Evolutionary conservation across 805 yeast species (phyloP).

Genomic region (Yamadazyma tumulicola): DNA sequence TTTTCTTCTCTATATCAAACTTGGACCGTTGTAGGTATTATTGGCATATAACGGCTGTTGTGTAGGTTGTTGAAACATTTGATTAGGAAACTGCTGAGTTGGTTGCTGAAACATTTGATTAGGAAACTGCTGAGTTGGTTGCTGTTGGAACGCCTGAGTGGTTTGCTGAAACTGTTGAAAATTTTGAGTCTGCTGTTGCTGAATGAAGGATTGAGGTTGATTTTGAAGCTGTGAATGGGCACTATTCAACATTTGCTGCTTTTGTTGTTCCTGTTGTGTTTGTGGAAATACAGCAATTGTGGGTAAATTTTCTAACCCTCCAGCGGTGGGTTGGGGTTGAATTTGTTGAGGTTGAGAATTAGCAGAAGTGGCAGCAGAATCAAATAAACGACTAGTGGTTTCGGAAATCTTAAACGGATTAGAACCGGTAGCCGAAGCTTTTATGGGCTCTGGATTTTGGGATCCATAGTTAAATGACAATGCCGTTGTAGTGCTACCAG

Average conservation of each 20-base stretch:
- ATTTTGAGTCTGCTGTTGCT: conserved; percentile 17
- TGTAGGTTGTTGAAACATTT: conserved; percentile 1
- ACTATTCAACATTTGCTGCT: conserved; percentile 30
- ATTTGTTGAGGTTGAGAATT: conserved; percentile 20
- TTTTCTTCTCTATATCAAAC: conserved; percentile 12
- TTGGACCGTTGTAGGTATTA: conserved; percentile 13
- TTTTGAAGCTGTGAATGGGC: conserved; percentile 35
- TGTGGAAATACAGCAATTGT: conserved; percentile 70
- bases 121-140: conserved; percentile 15
- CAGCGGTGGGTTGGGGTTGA: conserved; percentile 61
- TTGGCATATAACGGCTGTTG: conserved; percentile 6
- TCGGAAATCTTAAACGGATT: conserved; percentile 57
- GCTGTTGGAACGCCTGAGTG: conserved; percentile 13
- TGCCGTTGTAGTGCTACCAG: conserved; percentile 29
- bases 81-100: conserved; percentile 1
- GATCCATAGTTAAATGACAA: conserved; percentile 18
- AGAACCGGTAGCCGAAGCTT: conserved; percentile 45
- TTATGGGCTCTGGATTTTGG: conserved; percentile 13
- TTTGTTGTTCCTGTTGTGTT: conserved; percentile 46
- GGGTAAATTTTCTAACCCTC: conserved; percentile 65
- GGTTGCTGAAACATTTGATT: conserved; percentile 10
- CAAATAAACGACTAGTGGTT: conserved; percentile 31
- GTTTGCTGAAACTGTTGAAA: conserved; percentile 13
- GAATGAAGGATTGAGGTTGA: conserved; percentile 18
- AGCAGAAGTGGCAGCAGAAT: conserved; percentile 10